Evolutionary conservation across 768 basidiomycete genomes (phyloP).

Genomic region (Calvatia gigantea): DNA sequence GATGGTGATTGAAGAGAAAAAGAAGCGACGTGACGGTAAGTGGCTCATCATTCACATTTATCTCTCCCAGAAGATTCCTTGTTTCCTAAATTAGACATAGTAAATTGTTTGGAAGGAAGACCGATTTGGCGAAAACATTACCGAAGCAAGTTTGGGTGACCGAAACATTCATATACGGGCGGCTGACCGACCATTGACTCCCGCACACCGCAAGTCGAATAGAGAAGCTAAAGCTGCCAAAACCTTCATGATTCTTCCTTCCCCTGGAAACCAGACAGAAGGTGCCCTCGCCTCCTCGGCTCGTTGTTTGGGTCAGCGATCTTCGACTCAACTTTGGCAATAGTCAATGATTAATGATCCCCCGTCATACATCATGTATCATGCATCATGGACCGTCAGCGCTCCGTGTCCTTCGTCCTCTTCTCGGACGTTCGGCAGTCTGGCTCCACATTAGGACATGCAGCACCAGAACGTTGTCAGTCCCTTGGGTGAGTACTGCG

Average conservation of each 20-base stretch:
- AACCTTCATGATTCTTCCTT: background rate
- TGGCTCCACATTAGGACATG: background rate
- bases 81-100: background rate
- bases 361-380: too few species aligned
- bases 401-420: conserved; percentile 7
- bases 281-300: background rate
- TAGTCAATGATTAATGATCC: background rate
- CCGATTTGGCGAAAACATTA: background rate
- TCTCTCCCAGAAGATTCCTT: background rate
- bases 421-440: background rate
- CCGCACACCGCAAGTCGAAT: background rate
- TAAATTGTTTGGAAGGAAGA: background rate
- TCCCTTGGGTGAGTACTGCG: conserved; percentile 9
- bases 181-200: background rate
- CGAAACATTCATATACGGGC: background rate
- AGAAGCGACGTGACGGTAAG: background rate
- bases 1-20: background rate
- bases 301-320: background rate
- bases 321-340: background rate
- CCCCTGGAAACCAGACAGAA: background rate
- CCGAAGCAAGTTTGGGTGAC: background rate
- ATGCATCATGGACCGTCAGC: background rate
- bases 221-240: background rate
- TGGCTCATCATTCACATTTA: background rate
- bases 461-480: conserved; percentile 5